Evolutionary conservation across 495 filamentous ascomycete species (phyloP).

Genomic region (Aspergillus affinis): DNA sequence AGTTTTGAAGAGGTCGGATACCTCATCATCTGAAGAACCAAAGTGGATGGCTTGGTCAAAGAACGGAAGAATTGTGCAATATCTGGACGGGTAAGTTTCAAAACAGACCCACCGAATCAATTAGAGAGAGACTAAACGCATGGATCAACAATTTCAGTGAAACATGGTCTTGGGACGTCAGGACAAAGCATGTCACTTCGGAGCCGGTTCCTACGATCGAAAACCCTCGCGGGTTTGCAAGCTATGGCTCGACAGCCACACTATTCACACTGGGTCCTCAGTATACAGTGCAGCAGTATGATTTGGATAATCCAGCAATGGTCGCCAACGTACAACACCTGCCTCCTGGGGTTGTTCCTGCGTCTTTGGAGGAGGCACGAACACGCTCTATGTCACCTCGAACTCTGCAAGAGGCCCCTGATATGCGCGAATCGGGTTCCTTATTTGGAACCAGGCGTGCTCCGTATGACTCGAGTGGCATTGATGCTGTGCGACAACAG

Average conservation of each 20-base stretch:
- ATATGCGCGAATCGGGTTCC: slow-evolving; percentile 30
- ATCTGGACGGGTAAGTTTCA: slow-evolving; percentile 77
- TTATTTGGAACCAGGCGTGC: slow-evolving; percentile 28
- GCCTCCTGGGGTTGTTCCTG: slow-evolving; percentile 70
- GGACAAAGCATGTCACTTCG: slow-evolving; percentile 90
- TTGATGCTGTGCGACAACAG: slow-evolving; percentile 49
- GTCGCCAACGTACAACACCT: slow-evolving; percentile 82
- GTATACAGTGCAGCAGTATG: slow-evolving; percentile 90
- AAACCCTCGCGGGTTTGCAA: slow-evolving; percentile 74
- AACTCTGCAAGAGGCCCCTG: slow-evolving; percentile 36
- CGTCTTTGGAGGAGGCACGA: slow-evolving; percentile 68
- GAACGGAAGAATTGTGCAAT: slow-evolving; percentile 93
- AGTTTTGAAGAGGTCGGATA: slow-evolving; percentile 77
- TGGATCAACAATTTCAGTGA: slow-evolving; percentile 53
- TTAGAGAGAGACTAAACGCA: background rate
- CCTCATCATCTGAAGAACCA: slow-evolving; percentile 63
- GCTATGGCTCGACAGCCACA: slow-evolving; percentile 86
- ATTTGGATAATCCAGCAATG: slow-evolving; percentile 78
- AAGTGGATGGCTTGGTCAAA: slow-evolving; percentile 99
- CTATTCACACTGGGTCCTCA: slow-evolving; percentile 89
- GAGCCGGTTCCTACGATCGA: slow-evolving; percentile 84
- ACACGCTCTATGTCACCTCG: slow-evolving; percentile 31
- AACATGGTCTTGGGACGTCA: slow-evolving; percentile 93
- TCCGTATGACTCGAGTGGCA: slow-evolving; percentile 43
- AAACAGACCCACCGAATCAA: background rate